Conservation (phyloP, 225 moss, liverwort and hornwort genomes). For the Asterella californica region DNA sequence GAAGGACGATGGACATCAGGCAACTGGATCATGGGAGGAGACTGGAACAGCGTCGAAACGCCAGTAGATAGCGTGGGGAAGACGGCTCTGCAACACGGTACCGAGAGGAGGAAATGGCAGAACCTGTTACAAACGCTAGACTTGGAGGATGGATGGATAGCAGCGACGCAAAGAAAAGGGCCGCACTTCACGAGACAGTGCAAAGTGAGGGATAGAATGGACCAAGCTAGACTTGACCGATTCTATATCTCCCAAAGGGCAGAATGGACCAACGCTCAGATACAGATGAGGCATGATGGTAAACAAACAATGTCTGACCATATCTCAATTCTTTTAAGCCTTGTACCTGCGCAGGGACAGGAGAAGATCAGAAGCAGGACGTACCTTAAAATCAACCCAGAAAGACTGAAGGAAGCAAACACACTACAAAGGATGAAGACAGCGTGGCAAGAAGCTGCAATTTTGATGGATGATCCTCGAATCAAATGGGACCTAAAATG, state of each 20-base stretch:
- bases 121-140: not conserved
- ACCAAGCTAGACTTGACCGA: not conserved
- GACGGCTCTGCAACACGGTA: not conserved
- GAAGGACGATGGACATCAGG: too few species aligned
- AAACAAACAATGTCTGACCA: not conserved
- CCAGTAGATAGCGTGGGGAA: not conserved
- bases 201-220: not conserved
- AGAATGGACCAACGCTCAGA: not conserved
- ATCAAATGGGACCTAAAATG: too few species aligned
- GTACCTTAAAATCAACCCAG: not conserved
- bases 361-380: not conserved
- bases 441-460: too few species aligned
- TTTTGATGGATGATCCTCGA: too few species aligned
- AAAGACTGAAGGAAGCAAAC: too few species aligned
- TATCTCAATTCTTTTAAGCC: not conserved
- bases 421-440: too few species aligned
- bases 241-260: not conserved
- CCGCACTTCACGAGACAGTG: too few species aligned
- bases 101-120: not conserved
- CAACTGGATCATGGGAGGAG: not conserved
- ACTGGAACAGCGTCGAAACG: not conserved
- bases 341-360: not conserved
- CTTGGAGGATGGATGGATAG: not conserved
- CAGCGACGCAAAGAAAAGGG: not conserved
- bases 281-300: not conserved